Evolutionary conservation across 306 rosid genomes (phyloP).

Genomic region (Pyrus pyrifolia): DNA sequence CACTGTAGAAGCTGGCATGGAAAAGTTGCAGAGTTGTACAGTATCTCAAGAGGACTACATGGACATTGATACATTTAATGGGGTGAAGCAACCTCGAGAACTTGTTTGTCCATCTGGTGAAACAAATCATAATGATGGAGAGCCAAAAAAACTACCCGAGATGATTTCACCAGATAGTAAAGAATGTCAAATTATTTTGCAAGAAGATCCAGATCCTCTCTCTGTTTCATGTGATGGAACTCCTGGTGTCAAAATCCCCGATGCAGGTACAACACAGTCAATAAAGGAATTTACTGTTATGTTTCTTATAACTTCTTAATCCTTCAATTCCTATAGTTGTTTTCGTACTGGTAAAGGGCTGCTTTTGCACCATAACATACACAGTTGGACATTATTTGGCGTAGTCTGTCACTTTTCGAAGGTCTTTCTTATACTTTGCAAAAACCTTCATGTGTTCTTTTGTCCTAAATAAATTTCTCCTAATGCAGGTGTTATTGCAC

Average conservation of each 20-base stretch:
- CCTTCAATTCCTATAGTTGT: not conserved
- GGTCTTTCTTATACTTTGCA: conserved; percentile 7
- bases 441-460: not conserved
- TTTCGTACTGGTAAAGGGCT: not conserved
- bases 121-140: conserved; percentile 24
- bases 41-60: conserved; percentile 19
- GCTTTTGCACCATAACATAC: not conserved
- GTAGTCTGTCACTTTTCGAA: not conserved
- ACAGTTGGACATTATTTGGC: not conserved
- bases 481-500: conserved; percentile 39
- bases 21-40: conserved; percentile 34
- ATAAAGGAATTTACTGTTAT: conserved; percentile 11
- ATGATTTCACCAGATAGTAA: conserved; percentile 30
- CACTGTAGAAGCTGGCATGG: conserved; percentile 25
- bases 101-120: conserved; percentile 20
- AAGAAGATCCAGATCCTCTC: conserved; percentile 4
- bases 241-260: conserved; percentile 32
- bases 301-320: not conserved
- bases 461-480: not conserved
- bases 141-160: conserved; percentile 14
- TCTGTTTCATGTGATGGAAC: conserved; percentile 29
- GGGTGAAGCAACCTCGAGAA: conserved; percentile 16
- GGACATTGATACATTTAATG: conserved; percentile 20
- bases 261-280: conserved; percentile 27
- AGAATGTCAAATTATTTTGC: conserved; percentile 7